Conservation (phyloP, 257 asterid species). For the Salvia hispanica region DNA sequence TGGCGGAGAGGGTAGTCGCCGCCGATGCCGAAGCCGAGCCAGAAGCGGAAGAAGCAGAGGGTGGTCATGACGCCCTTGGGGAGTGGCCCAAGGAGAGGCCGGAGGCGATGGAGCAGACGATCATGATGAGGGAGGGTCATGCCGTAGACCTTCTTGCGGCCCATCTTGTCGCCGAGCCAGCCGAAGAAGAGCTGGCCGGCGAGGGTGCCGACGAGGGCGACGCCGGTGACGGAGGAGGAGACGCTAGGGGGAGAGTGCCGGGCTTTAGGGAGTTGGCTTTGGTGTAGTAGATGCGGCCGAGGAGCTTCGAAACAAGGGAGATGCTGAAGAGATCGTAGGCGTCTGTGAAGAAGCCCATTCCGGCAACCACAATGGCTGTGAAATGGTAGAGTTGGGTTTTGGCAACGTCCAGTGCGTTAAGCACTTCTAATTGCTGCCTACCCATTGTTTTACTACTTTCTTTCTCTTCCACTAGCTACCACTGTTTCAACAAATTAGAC, state of each 20-base stretch:
- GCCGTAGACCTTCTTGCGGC: too few relatives aligned
- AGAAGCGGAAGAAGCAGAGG: slow-evolving; percentile 55
- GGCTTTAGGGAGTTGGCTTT: slow-evolving; percentile 36
- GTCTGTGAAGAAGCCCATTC: slow-evolving; percentile 74
- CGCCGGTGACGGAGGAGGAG: slow-evolving; percentile 50
- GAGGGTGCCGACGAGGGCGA: slow-evolving; percentile 49
- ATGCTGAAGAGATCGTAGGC: slow-evolving; percentile 72
- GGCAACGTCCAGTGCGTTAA: slow-evolving; percentile 60
- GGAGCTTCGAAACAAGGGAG: slow-evolving; percentile 42
- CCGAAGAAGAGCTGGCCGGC: too few relatives aligned
- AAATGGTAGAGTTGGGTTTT: slow-evolving; percentile 70
- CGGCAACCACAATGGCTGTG: slow-evolving; percentile 61
- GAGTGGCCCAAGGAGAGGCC: slow-evolving; percentile 46
- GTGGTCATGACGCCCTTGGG: slow-evolving; percentile 50
- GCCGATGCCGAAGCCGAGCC: slow-evolving; percentile 62
- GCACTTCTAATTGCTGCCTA: slow-evolving; percentile 49
- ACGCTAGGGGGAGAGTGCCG: slow-evolving; percentile 45
- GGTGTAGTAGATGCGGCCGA: slow-evolving; percentile 64
- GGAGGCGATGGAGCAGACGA: too few relatives aligned
- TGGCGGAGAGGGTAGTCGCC: slow-evolving; percentile 62
- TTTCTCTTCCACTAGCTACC: background rate
- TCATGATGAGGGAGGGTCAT: too few relatives aligned
- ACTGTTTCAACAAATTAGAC: background rate
- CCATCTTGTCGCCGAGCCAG: too few relatives aligned
- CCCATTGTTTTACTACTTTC: slow-evolving; percentile 35